Evolutionary conservation across 805 yeast species (phyloP), one percentile per base, ranked within the genome.

Genomic region (Ogataea kodamae): DNA sequence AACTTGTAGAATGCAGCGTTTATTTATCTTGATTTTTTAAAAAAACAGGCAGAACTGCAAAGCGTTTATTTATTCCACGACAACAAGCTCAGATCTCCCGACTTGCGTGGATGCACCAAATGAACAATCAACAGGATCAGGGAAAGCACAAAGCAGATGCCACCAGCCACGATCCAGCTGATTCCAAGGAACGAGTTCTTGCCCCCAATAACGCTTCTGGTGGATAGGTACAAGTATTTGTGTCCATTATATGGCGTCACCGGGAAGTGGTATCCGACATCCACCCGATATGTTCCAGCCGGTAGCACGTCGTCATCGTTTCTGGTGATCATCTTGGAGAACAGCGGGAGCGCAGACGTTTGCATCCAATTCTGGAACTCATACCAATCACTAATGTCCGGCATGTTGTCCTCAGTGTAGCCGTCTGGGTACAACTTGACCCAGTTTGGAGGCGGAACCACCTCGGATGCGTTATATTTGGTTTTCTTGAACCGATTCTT

Each of bases 381-480:
- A 39, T 70, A 74, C 86, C 86, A 78, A 6, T 64, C 58, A 2
- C 78, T 65, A 20, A 84, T 54, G 52, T 83, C 84, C 4, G 92
- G 92, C 30, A 84, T 31, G 52, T 82, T 83, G 0, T 70, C 69
- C 16, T 71, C 73, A 5, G 78, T 81, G 54, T 84, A 84, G 1
- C 94, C 94, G 39, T 82, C 52, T 1, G 94, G 94, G 47, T 54
- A 84, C 60, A 46, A 63, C 52, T 78, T 78, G 28, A 61, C 57
- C 94, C 94, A 84, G 57, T 83, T 83, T 46, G 92, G 94, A 7
- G 94, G 94, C 6, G 94, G 94, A 3, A 73, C 83, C 22, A 84
- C 73, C 18, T 81, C 79, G 2, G 66, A 55, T 0, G 76, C 67
- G 21, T 64, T 61, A 51, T 84, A 84, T 25, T 61, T 55, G 0